Conservation (phyloP, 768 basidiomycete genomes). For the Trametes coccinea region DNA sequence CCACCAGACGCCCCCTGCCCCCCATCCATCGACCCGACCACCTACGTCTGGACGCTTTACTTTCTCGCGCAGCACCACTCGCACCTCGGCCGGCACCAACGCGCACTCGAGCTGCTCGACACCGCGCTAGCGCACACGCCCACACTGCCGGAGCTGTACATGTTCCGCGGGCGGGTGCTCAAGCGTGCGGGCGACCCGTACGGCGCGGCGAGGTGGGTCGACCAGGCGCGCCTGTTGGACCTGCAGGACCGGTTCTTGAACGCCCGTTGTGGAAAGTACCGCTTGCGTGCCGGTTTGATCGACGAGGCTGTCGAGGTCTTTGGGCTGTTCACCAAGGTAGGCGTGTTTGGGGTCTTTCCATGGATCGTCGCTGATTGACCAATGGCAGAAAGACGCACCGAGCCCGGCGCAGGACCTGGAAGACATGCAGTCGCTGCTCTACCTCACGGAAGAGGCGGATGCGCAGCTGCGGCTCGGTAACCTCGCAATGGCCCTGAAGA, state of each 20-base stretch:
- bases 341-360: slow-evolving; percentile 13
- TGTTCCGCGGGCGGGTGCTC: slow-evolving; percentile 77
- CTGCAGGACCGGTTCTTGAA: slow-evolving; percentile 96
- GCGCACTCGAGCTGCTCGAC: slow-evolving; percentile 63
- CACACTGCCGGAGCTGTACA: slow-evolving; percentile 87
- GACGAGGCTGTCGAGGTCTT: slow-evolving; percentile 74
- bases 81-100: slow-evolving; percentile 48
- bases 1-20: slow-evolving; percentile 33
- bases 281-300: slow-evolving; percentile 76
- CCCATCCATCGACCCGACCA: slow-evolving; percentile 61
- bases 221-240: slow-evolving; percentile 83
- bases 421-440: slow-evolving; percentile 95
- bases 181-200: slow-evolving; percentile 83
- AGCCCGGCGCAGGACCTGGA: slow-evolving; percentile 79
- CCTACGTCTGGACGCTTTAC: slow-evolving; percentile 93
- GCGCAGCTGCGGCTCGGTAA: slow-evolving; percentile 65
- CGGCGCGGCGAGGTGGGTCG: slow-evolving; percentile 73
- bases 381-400: slow-evolving; percentile 75
- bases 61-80: slow-evolving; percentile 92
- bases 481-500: slow-evolving; percentile 79
- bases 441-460: slow-evolving; percentile 79
- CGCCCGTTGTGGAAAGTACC: slow-evolving; percentile 90
- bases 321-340: slow-evolving; percentile 89
- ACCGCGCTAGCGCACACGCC: slow-evolving; percentile 82
- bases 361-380: too few relatives aligned